phyloP scores from a whole-genome alignment of 2,329 filamentous ascomycete genomes.

The Venturia oleaginea region DNA sequence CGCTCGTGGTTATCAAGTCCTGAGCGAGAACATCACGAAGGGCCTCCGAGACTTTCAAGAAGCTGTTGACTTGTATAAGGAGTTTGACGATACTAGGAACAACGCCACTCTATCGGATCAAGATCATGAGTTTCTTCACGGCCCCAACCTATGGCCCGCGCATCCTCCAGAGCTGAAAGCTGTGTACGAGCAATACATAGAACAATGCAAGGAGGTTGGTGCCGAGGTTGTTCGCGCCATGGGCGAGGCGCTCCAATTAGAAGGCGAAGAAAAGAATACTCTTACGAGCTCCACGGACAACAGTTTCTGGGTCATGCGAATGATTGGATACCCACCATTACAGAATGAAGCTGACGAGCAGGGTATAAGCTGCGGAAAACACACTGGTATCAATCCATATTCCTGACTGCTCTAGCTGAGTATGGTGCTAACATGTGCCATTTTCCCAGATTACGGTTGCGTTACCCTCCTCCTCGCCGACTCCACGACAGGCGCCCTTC shows the following conservation, averaged over 20 bases:
- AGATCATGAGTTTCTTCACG: conserved; percentile 27
- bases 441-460: conserved; percentile 36
- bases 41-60: conserved; percentile 29
- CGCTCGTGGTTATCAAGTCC: conserved; percentile 29
- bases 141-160: conserved; percentile 35
- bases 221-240: conserved; percentile 29
- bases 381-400: conserved; percentile 15
- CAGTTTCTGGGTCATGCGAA: conserved; percentile 33
- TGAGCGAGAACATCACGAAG: conserved; percentile 30
- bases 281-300: conserved; percentile 25
- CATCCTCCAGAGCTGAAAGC: conserved; percentile 22
- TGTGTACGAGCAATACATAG: conserved; percentile 27
- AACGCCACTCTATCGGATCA: conserved; percentile 17
- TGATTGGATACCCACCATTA: conserved; percentile 30
- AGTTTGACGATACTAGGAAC: conserved; percentile 24
- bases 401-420: not conserved
- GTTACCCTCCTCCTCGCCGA: conserved; percentile 39
- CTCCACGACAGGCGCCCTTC: conserved; percentile 33
- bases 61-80: conserved; percentile 31
- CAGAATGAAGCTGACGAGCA: conserved; percentile 14
- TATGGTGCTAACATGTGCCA: not conserved
- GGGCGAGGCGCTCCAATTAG: conserved; percentile 28
- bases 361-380: conserved; percentile 31
- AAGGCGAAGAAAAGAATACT: conserved; percentile 23
- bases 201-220: conserved; percentile 23